Percentiles rank a stretch among this genome's conserved stretches.
These are phyloP conservation scores for Exophiala aquamarina DNA, from an alignment of 2,329 filamentous ascomycete species.

Conservation along the genomic window DNA sequence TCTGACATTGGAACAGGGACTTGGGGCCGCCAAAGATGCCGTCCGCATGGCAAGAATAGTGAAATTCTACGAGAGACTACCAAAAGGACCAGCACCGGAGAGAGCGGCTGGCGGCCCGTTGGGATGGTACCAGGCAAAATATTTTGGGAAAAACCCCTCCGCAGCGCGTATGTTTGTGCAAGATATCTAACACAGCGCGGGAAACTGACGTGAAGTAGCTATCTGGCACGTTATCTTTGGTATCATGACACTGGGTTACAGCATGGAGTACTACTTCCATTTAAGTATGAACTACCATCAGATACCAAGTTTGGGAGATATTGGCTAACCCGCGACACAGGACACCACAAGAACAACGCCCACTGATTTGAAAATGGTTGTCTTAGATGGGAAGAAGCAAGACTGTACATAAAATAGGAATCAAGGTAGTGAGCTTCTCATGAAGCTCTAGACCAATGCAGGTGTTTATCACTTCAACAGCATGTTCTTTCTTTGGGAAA, in stretches of 20 bases:
- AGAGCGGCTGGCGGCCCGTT: slow-evolving; percentile 78
- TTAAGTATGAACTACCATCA: slow-evolving; percentile 66
- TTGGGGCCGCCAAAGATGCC: slow-evolving; percentile 92
- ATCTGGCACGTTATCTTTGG: slow-evolving; percentile 81
- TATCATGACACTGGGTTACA: slow-evolving; percentile 82
- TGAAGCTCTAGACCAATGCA: neutral
- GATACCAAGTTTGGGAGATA: neutral
- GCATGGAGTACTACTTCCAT: slow-evolving; percentile 99
- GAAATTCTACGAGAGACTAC: slow-evolving; percentile 98
- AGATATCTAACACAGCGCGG: slow-evolving; percentile 4
- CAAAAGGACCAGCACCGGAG: slow-evolving; percentile 85
- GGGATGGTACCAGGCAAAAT: slow-evolving; percentile 78
- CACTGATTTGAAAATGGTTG: slow-evolving; percentile 63
- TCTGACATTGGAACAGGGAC: slow-evolving; percentile 61
- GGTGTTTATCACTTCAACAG: too few relatives aligned
- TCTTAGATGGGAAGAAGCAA: slow-evolving; percentile 1
- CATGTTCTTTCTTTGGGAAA: too few relatives aligned
- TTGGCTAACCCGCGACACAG: slow-evolving; percentile 48
- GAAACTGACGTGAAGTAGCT: slow-evolving; percentile 55
- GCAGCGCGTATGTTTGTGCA: slow-evolving; percentile 71
- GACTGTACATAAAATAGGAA: slow-evolving; percentile 13
- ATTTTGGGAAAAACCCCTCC: slow-evolving; percentile 94
- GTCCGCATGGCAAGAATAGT: slow-evolving; percentile 97
- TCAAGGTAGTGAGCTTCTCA: slow-evolving; percentile 1
- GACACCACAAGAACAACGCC: slow-evolving; percentile 99